phyloP scores from a whole-genome alignment of 2,329 filamentous ascomycete species.

The Nemania bipapillata region DNA sequence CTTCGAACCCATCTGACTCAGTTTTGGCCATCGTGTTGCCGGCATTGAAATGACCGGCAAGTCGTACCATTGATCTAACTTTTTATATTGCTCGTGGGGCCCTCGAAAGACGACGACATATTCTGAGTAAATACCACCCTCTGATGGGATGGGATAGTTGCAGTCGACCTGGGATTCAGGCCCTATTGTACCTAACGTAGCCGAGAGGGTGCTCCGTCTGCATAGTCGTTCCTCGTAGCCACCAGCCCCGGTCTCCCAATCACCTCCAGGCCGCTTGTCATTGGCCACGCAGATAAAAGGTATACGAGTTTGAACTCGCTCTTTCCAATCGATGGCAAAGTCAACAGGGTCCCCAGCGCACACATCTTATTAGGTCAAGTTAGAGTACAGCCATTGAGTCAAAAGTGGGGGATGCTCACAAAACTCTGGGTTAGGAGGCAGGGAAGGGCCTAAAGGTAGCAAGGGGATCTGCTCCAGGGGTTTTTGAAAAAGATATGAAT shows the following conservation, averaged over 20 bases:
- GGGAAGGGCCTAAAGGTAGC: slow-evolving; percentile 51
- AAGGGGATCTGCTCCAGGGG: slow-evolving; percentile 60
- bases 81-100: slow-evolving; percentile 72
- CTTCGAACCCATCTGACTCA: slow-evolving; percentile 72
- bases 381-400: slow-evolving; percentile 31
- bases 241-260: slow-evolving; percentile 75
- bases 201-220: slow-evolving; percentile 77
- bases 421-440: slow-evolving; percentile 58
- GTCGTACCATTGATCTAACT: slow-evolving; percentile 65
- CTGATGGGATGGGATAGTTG: slow-evolving; percentile 78
- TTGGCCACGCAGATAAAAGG: slow-evolving; percentile 79
- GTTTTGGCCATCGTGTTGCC: slow-evolving; percentile 77
- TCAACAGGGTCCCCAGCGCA: slow-evolving; percentile 69
- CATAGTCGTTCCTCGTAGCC: slow-evolving; percentile 79
- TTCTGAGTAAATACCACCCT: slow-evolving; percentile 75
- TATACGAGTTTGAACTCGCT: slow-evolving; percentile 57
- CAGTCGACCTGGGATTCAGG: slow-evolving; percentile 57
- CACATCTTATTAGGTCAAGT: slow-evolving; percentile 55
- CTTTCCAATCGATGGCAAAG: slow-evolving; percentile 69
- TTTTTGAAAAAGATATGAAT: slow-evolving; percentile 68
- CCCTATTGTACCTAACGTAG: slow-evolving; percentile 72
- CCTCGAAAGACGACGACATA: slow-evolving; percentile 79
- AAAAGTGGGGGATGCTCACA: slow-evolving; percentile 47
- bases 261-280: slow-evolving; percentile 79
- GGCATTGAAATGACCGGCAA: slow-evolving; percentile 79